phyloP scores from a whole-genome alignment of 106 monocot species.

The Dactylorhiza incarnata region DNA sequence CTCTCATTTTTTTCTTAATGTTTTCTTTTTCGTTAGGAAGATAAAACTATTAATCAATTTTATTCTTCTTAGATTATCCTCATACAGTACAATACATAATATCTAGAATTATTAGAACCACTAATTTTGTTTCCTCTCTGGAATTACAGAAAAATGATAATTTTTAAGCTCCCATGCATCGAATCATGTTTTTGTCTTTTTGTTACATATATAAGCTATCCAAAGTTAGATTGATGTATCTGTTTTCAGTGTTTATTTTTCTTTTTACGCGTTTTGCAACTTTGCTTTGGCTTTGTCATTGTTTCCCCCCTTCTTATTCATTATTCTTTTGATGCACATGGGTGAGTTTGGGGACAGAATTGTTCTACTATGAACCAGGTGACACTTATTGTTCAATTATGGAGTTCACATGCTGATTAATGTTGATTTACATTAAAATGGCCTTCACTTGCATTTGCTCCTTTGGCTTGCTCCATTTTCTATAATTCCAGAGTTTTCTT shows the following conservation, averaged over 20 bases:
- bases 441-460: not conserved
- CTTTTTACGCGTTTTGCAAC: not conserved
- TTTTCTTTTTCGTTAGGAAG: no score
- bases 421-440: not conserved
- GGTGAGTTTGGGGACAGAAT: not conserved
- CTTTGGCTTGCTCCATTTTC: not conserved
- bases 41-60: no score
- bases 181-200: no score
- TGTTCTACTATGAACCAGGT: no score
- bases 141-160: no score
- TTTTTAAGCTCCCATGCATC: no score
- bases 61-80: no score
- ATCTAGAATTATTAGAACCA: no score
- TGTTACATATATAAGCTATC: not conserved
- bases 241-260: not conserved
- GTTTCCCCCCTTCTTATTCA: not conserved
- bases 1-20: no score
- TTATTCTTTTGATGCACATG: not conserved
- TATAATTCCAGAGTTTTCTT: not conserved
- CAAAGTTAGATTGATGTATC: not conserved
- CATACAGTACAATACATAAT: no score
- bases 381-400: no score
- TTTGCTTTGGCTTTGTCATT: not conserved
- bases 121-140: no score
- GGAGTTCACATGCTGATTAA: not conserved